Evolutionary conservation across 1,284 basidiomycete genomes (phyloP).

Genomic region (Takashimella koratensis): DNA sequence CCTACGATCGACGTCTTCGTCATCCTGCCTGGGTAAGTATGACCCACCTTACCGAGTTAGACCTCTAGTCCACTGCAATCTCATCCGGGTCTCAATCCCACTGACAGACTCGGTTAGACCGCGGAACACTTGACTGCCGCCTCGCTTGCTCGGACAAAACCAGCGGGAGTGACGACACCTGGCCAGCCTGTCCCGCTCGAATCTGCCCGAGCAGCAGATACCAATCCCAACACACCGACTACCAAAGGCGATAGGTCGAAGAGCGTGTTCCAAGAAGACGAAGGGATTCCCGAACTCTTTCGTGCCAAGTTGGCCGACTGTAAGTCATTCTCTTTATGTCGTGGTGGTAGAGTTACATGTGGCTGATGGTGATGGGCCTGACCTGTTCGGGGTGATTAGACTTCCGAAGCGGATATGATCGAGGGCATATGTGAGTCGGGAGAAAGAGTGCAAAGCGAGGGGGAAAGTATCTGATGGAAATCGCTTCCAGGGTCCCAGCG

Average conservation of each 20-base stretch:
- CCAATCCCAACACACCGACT: slow-evolving; percentile 32
- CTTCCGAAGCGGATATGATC: slow-evolving; percentile 90
- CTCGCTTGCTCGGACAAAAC: slow-evolving; percentile 59
- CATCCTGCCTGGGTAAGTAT: slow-evolving; percentile 92
- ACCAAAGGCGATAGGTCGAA: slow-evolving; percentile 65
- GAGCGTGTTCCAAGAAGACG: slow-evolving; percentile 84
- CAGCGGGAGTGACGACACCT: slow-evolving; percentile 20
- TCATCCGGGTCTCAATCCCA: too few relatives aligned
- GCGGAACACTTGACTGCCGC: slow-evolving; percentile 84
- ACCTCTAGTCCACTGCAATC: too few relatives aligned
- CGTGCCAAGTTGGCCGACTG: slow-evolving; percentile 80
- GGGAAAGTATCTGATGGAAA: neutral
- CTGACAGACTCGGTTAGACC: too few relatives aligned
- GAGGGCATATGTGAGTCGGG: slow-evolving; percentile 83
- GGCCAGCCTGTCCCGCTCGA: slow-evolving; percentile 33
- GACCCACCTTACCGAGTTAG: too few relatives aligned
- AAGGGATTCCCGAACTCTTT: slow-evolving; percentile 70
- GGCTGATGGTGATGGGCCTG: neutral
- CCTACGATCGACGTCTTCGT: slow-evolving; percentile 82
- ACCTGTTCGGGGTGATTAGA: slow-evolving; percentile 53
- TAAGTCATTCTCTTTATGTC: too few relatives aligned
- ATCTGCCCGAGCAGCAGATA: slow-evolving; percentile 35
- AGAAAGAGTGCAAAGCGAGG: neutral
- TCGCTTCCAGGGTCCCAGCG: slow-evolving; percentile 76
- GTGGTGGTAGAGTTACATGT: too few relatives aligned